Evolutionary conservation across 805 yeast genomes (phyloP), one percentile per base, ranked within the genome.

Genomic region (Cyberlindnera sargentensis): DNA sequence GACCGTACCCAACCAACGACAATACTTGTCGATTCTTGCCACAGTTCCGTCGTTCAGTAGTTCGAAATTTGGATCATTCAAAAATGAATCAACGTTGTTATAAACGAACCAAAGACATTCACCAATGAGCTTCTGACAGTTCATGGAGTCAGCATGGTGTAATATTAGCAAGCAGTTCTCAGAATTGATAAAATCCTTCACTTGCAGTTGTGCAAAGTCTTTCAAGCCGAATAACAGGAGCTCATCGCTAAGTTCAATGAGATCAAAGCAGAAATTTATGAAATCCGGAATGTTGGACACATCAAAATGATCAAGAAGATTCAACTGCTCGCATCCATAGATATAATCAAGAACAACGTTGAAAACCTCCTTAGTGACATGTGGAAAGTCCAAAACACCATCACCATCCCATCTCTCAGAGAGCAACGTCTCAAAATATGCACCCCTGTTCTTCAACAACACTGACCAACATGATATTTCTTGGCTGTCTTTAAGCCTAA

Each of bases 61-160:
- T 31, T 48, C 48, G 37, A 53, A 57, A 31, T 42, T 44, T n/a
- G 53, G 45, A 38, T 58, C 60, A 42, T 78, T 73, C 31, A 88
- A 63, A 11, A 85, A 53, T 3, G 77, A 56, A 29, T 80, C 88
- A 43, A 84, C 63, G 57, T 87, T 86, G 49, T 75, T 71, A 50
- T 75, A 78, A 9, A 86, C 67, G 51, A 75, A 84, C 81, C 87
- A 80, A 26, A 81, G 64, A 56, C 95, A 77, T 42, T 76, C 73
- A 40, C 71, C 68, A 47, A 78, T 68, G 32, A 89, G 60, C 49
- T 80, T 75, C 9, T 62, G 58, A 6, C 88, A 84, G 23, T 71
- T 61, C 38, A 72, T 63, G 20, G 63, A 52, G 37, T 71, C 71
- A 0, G 95, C 72, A 53, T 80, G 80, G 9, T 71, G 63, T 10